Evolutionary conservation across 495 filamentous ascomycete genomes (phyloP), one percentile per base, ranked within the genome.

Genomic region (Aspergillus egyptiacus): DNA sequence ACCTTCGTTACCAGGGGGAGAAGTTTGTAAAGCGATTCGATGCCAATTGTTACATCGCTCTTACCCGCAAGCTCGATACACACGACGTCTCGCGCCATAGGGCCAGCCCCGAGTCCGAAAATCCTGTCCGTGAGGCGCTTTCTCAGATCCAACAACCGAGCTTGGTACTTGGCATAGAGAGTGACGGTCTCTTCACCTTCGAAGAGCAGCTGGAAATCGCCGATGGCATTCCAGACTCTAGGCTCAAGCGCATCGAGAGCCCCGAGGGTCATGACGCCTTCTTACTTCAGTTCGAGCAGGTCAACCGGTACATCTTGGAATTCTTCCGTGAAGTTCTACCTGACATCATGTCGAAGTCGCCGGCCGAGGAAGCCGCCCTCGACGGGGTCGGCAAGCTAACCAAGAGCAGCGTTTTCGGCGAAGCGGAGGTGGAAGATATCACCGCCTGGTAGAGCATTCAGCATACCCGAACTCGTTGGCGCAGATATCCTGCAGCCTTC

Each of bases 21-120:
- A 98, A 98, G 66, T 98, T 98, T 62, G 91, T 96, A 53, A 89
- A 88, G 60, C 84, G 93, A 6, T 98, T 96, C 62, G 93, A 98
- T 67, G 85, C 88, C 54, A 98, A 98, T 62, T 97, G 93, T 71
- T 98, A 98, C 69, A 97, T 98, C 48, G 90, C 93, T 51, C 96
- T 97, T 64, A 97, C 93, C 5, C 87, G 93, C 50, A 98, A 98
- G 67, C 82, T 98, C n/a, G 93, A 98, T 60, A 98, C 93, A 2
- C 93, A 98, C 63, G 93, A 98, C 61, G 80, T 98, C 22, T 90
- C 87, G 17, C 78, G 89, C 18, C 75, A 82, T 54, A 82, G 89
- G 15, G 64, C 69, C 31, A 64, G 55, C 31, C 58, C 65, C 3
- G 53, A 64, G 2, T 60, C 68, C 3, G 68, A 75, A 13, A 58